Base-by-base conservation (phyloP, 106 monocot genomes). In the Ottelia alismoides region DNA sequence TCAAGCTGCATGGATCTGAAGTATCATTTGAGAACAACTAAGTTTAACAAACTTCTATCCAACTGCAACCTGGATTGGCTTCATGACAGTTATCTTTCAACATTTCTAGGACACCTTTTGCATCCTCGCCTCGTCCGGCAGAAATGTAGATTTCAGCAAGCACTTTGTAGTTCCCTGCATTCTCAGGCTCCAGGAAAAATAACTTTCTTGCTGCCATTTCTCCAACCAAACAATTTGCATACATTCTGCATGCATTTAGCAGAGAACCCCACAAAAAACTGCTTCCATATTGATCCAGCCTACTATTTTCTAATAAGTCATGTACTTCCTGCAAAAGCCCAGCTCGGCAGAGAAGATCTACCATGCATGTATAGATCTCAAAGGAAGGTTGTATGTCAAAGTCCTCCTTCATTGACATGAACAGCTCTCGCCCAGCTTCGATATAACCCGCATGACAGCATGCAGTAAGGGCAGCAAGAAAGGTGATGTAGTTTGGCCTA, bases 401-500 rank as follows among this genome's bases (percentile, higher is more conserved):
- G 26, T 75, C 20, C 2, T 70, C 65, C 62, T 63, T 71, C 88
- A 89, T 89, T 49, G 31, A 71, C 22, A 29, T 49, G 23, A 80
- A 69, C 24, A 83, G 11, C 10, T 72, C 32, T 31, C 26, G 63
- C 29, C 79, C 88, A 45, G 71, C n/a, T 53, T 80, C 65, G 21
- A 84, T 61, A 60, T 71, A 73, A 35, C 88, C 88, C 25, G 50
- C 78, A 56, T 80, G 78, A 40, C 80, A 65, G 45, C 88, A 83
- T 14, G 83, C 88, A 28, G 79, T 76, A 54, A 89, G 53, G 16
- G 69, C 18, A 0, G 88, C 64, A 20, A 80, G 54, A 55, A 89
- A 89, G 1, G 88, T 89, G 14, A 79, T 72, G 32, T 67, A 30
- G 60, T 90, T 90, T 21, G 90, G 84, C n/a, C n/a, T 62, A 45